phyloP scores from a whole-genome alignment of 2,329 filamentous ascomycete species.

The Thyridium curvatum region DNA sequence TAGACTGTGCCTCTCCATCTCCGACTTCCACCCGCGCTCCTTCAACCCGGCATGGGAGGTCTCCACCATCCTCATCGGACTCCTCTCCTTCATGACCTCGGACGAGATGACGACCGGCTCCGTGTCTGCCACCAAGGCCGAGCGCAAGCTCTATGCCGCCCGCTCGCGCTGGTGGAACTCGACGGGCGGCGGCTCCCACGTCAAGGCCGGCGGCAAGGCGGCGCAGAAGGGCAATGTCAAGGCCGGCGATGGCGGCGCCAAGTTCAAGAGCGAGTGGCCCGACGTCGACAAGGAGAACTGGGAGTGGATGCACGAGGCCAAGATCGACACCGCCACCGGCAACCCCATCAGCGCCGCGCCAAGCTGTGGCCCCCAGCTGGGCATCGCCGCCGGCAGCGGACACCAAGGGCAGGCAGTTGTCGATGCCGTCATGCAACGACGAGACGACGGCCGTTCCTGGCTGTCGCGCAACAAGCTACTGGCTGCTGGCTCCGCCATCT shows the following conservation, averaged over 20 bases:
- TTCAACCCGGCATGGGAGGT: constrained; percentile 99
- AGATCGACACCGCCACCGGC: constrained; percentile 73
- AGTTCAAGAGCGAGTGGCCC: constrained; percentile 85
- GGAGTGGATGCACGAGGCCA: constrained; percentile 81
- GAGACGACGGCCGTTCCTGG: constrained; percentile 80
- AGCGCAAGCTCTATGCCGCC: constrained; percentile 71
- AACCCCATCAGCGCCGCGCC: constrained; percentile 21
- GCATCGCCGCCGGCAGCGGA: constrained; percentile 59
- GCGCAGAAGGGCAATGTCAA: constrained; percentile 73
- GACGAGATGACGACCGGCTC: constrained; percentile 98
- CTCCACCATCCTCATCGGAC: constrained; percentile 87
- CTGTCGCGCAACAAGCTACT: constrained; percentile 72
- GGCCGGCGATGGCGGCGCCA: constrained; percentile 84
- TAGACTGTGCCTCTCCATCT: constrained; percentile 89
- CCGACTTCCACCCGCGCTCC: constrained; percentile 94
- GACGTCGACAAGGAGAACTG: constrained; percentile 86
- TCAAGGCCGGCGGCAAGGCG: constrained; percentile 37
- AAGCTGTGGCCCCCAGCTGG: constrained; percentile 43
- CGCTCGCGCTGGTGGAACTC: constrained; percentile 94
- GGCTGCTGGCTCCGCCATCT: constrained; percentile 62
- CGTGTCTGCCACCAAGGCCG: constrained; percentile 67
- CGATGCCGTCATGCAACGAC: constrained; percentile 69
- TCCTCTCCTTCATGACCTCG: constrained; percentile 96
- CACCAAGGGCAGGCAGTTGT: constrained; percentile 64
- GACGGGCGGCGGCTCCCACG: constrained; percentile 75